phyloP scores from a whole-genome alignment of 1,284 basidiomycete species.

The Thelephora terrestris region DNA sequence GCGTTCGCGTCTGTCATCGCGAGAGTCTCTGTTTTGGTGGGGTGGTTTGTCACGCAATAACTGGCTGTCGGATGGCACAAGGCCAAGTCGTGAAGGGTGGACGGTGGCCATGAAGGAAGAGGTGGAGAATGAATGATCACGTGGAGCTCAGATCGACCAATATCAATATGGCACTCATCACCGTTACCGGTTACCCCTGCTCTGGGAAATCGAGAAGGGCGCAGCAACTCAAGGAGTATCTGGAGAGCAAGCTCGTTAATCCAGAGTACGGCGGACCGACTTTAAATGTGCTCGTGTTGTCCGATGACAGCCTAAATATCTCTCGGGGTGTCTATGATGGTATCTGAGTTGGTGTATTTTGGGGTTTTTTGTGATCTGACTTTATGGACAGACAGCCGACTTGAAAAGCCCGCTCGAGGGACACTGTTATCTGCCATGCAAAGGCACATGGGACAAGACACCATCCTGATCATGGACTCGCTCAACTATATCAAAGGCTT shows the following conservation, averaged over 20 bases:
- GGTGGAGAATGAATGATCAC: not conserved
- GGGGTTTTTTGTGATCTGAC: not conserved
- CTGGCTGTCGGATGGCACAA: constrained; percentile 36
- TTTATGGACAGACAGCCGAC: constrained; percentile 50
- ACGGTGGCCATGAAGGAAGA: constrained; percentile 42
- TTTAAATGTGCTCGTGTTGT: constrained; percentile 58
- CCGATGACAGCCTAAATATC: constrained; percentile 69
- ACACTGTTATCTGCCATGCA: constrained; percentile 83
- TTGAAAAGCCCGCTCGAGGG: constrained; percentile 85
- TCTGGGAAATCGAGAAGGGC: constrained; percentile 81
- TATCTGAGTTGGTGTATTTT: constrained; percentile 25
- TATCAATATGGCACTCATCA: constrained; percentile 82
- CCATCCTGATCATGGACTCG: constrained; percentile 82
- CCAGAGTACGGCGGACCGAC: constrained; percentile 41
- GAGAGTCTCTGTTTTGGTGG: constrained; percentile 1
- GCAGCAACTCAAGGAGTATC: constrained; percentile 48
- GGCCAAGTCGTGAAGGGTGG: constrained; percentile 50
- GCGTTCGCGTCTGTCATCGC: constrained; percentile 12
- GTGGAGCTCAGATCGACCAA: not conserved
- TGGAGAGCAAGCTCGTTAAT: constrained; percentile 47
- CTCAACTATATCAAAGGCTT: constrained; percentile 98
- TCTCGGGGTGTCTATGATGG: constrained; percentile 66
- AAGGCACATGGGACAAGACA: constrained; percentile 61
- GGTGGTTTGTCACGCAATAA: constrained; percentile 21
- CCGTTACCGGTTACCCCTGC: constrained; percentile 83